Base-by-base conservation (phyloP, 768 basidiomycete genomes). In the Cystofilobasidium macerans region DNA sequence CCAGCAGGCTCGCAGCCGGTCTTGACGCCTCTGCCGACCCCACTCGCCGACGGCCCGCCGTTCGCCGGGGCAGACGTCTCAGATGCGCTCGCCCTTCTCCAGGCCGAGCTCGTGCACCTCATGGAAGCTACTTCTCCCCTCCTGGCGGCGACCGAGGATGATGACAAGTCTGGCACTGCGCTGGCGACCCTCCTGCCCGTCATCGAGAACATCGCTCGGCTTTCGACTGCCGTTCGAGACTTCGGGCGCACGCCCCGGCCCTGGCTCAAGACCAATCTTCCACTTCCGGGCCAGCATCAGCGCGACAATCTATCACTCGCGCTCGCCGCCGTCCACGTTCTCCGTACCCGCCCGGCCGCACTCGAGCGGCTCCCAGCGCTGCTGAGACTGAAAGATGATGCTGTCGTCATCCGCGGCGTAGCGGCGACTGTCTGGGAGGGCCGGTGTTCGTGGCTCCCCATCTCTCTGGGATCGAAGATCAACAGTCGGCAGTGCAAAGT, bases 231-330 rank as follows among this genome's bases (percentile, higher is more conserved):
- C 66, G 54, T 57, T 11, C 18, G 42, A 40, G 13, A 1, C 45
- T n/a, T 65, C 33, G 30, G 32, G 45, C 20, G 35, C 61, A 13
- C 65, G 48, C 56, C 47, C 8, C 16, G 51, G 32, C 38, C 65
- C n/a, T n/a, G 66, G 30, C 24, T 57, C 5, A 26, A 35, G 12
- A 68, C 58, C 22, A 56, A 61, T 26, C 78, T 95, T 12, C 83
- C 85, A 1, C 79, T 98, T 18, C 81, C 84, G 32, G 93, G 95
- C 11, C 77, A 78, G 0, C 91, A 99, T 74, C 94, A 98, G 72
- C 79, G 87, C 30, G 82, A 86, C 61, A 98, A 98, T 73, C 77
- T 91, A n/a, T 82, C 84, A 6, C 78, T 85, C 1, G 85, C 89
- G 0, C 74, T 86, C 3, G 78, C 81, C 2, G 79, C 85, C 38